These are phyloP conservation scores for Venturia effusa DNA, from an alignment of 2,329 filamentous ascomycete genomes.

Conservation along the genomic window DNA sequence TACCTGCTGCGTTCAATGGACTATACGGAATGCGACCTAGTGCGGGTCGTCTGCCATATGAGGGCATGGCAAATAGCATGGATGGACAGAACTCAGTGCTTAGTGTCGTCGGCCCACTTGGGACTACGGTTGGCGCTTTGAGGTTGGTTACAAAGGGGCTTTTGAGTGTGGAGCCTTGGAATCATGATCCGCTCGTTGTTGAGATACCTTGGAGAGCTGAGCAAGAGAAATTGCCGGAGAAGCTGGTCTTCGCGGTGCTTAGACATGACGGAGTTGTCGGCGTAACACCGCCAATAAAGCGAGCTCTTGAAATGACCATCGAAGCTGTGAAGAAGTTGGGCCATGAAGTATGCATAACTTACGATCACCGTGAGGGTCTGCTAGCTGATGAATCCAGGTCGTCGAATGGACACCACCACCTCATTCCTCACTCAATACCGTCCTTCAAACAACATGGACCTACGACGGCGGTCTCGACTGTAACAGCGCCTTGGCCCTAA, in stretches of 20 bases:
- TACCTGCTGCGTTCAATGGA: slow-evolving; percentile 49
- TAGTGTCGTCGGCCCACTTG: slow-evolving; percentile 54
- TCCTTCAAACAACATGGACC: slow-evolving; percentile 18
- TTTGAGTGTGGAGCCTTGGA: slow-evolving; percentile 51
- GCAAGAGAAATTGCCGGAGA: slow-evolving; percentile 24
- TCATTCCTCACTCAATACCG: background rate
- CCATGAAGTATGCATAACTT: slow-evolving; percentile 10
- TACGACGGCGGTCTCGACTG: slow-evolving; percentile 24
- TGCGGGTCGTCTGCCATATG: slow-evolving; percentile 36
- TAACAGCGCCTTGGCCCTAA: slow-evolving; percentile 22
- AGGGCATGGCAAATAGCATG: slow-evolving; percentile 46
- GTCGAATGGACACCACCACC: slow-evolving; percentile 14
- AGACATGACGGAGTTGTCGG: slow-evolving; percentile 24
- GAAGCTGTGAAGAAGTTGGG: slow-evolving; percentile 11
- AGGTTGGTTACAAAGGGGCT: slow-evolving; percentile 46
- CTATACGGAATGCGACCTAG: slow-evolving; percentile 47
- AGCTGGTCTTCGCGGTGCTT: slow-evolving; percentile 24
- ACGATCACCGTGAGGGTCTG: no score
- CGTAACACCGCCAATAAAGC: slow-evolving; percentile 24
- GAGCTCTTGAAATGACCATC: slow-evolving; percentile 20
- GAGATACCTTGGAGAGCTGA: slow-evolving; percentile 55
- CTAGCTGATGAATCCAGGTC: no score
- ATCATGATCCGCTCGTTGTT: slow-evolving; percentile 52
- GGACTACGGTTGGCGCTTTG: slow-evolving; percentile 43
- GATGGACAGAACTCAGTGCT: slow-evolving; percentile 53